Base-by-base conservation (phyloP, 2,329 filamentous ascomycete genomes). In the Cytospora paraplurivora region DNA sequence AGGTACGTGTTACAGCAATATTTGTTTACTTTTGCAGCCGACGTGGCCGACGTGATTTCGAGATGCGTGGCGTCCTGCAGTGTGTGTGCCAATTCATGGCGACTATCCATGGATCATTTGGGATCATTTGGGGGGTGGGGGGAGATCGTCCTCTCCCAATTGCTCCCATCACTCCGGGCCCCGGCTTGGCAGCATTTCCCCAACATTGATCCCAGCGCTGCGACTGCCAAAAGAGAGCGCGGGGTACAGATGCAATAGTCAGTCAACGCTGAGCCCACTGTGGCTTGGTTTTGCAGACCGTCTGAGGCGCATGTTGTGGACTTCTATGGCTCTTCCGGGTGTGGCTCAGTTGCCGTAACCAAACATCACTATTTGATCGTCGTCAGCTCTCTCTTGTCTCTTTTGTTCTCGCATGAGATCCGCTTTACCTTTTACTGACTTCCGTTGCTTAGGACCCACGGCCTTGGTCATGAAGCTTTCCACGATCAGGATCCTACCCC, bases 401-500 rank as follows among this genome's bases (percentile, higher is more conserved):
- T n/a, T 44, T 44, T 44, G 17, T n/a, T 8, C 27, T 44, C 8
- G 41, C 41, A 44, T 19, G 41, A n/a, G 41, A 50, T 17, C 33
- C 2, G 17, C 47, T 21, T 2, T 33, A 19, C 34, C 8, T 27
- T 6, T 49, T 61, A 44, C 56, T 59, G 52, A 64, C 56, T 35
- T 15, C 34, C 41, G 11, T 50, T 35, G 21, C 21, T 44, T 62
- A 92, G 91, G 68, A 71, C 74, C 54, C 76, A 77, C 56, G 73
- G 66, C 66, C 65, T 76, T 60, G 70, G 68, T 65, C 78, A 78
- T 70, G 77, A 79, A 63, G 76, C 74, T 44, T 86, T 85, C 70
- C 77, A 79, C 74, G 90, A 95, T 76, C 86, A 90, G 71, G 92
- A 97, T 72, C 89, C 91, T 21, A 96, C 92, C 4, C 92, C 92